Base-by-base conservation (phyloP, 2,329 filamentous ascomycete genomes). In the Epichloe uncinata region DNA sequence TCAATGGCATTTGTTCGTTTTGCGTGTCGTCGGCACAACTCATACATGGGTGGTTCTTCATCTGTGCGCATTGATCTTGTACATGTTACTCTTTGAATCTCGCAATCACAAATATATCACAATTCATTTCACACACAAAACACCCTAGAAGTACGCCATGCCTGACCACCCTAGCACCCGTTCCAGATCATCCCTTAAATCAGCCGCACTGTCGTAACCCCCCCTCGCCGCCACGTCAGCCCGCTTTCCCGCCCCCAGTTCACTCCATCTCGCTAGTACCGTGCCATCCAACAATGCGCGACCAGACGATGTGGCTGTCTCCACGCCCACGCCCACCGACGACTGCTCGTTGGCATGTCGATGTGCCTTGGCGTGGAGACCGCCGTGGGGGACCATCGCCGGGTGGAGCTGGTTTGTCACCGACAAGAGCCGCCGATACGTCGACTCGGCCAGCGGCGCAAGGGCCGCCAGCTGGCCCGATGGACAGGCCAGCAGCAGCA, bases 331-430 rank as follows among this genome's bases (percentile, higher is more conserved):
- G 8, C 69, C 5, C 66, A 52, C 53, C 70, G 50, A 47, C 11
- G 74, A 55, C 67, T 64, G 37, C 9, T 57, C 74, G 41, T 35
- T 16, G 15, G 59, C 78, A 45, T 72, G 72, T 13, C 93, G 77
- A 67, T 91, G 87, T 0, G 82, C 87, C 50, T 85, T 81, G 2
- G 88, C 85, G 66, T 97, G 97, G 46, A 96, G 73, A 0, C 87
- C 88, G 7, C 82, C 87, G 4, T 85, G 71, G 54, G 82, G 82
- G 42, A 87, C 82, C 7, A 96, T 76, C 0, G 83, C 81, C 35
- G 82, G 86, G 8, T 82, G 74, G 1, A 98, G 74, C 62, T 94
- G 89, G 4, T 83, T 85, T 44, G 90, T 79, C 4, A 98, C 73
- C 2, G 87, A 87, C 4, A 82, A 82, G 3, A 98, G 76, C 0